Conservation (phyloP, 805 yeast species). For the Clavispora fructus region DNA sequence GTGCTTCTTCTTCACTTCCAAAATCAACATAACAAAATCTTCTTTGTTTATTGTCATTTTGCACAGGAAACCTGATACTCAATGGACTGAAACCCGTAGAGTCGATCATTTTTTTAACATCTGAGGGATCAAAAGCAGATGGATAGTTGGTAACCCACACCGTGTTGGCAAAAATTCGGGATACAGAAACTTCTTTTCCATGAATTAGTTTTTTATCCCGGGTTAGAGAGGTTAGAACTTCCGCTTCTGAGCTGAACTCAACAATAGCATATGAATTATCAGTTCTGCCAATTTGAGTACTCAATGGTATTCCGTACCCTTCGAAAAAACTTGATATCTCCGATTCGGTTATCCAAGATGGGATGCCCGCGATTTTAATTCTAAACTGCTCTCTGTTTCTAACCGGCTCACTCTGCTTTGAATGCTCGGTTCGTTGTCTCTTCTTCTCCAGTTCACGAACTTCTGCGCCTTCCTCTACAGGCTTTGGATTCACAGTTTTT, state of each 20-base stretch:
- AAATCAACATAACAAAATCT: conserved; percentile 74
- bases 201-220: conserved; percentile 47
- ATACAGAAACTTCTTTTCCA: conserved; percentile 41
- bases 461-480: conserved; percentile 2
- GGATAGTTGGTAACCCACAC: conserved; percentile 76
- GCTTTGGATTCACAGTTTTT: neutral
- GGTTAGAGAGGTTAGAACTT: conserved; percentile 55
- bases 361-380: conserved; percentile 48
- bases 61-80: conserved; percentile 61
- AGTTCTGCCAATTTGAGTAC: conserved; percentile 20
- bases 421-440: conserved; percentile 1
- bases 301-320: conserved; percentile 56
- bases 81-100: conserved; percentile 29
- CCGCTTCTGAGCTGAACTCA: conserved; percentile 48
- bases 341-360: conserved; percentile 32
- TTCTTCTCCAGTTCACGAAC: neutral
- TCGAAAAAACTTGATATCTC: conserved; percentile 41
- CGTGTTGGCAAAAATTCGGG: conserved; percentile 43
- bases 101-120: conserved; percentile 37
- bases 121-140: conserved; percentile 39
- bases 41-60: conserved; percentile 48
- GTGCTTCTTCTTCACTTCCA: conserved; percentile 37
- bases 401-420: conserved; percentile 1
- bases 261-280: conserved; percentile 39
- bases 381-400: conserved; percentile 60